Base-by-base conservation (phyloP, 345 rosid genomes). In the Eucalyptus lansdowneana region DNA sequence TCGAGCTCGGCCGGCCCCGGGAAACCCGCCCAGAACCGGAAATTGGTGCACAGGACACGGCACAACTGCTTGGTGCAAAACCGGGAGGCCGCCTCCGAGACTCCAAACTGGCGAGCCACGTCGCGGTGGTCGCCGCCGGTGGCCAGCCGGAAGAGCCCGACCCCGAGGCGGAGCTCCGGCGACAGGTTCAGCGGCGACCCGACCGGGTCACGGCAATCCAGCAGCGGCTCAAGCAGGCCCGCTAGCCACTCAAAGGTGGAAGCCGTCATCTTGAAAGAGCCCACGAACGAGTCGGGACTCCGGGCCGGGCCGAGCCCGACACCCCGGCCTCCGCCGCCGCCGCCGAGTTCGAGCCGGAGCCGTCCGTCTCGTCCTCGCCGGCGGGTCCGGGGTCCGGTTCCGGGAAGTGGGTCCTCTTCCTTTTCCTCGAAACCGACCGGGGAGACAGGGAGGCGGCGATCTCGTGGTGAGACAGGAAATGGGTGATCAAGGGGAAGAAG, bases 21-120 rank as follows among this genome's bases (percentile, higher is more conserved):
- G 90, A 95, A 96, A 16, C 91, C 95, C 24, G 94, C 93, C 97
- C 97, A 94, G 91, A 95, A 95, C 31, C 97, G 94, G 80, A 96
- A 95, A 93, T 96, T 94, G 62, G 97, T 96, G 92, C 97, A 94
- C 45, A 94, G 92, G 27, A 96, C 97, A 16, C 97, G 95, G 80
- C 95, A 95, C 90, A 95, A 69, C 58, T 96, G 96, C 91, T 91
- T 95, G 25, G 92, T 91, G 86, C 96, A 95, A 87, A 96, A 96
- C 87, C 96, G 95, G 86, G 95, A 88, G 90, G 91, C 94, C 14
- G 95, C 86, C 93, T 93, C 95, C 3, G 95, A 54, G 86, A 96
- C 97, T 87, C 95, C 94, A 62, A 96, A 96, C 54, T 95, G 88
- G 44, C 65, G 76, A 37, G 96, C 93, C 76, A 96, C 93, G 58